Percentiles rank a stretch among this genome's conserved stretches.
Conservation (phyloP, 2,329 filamentous ascomycete genomes). For the Amauroascus verrucosus region DNA sequence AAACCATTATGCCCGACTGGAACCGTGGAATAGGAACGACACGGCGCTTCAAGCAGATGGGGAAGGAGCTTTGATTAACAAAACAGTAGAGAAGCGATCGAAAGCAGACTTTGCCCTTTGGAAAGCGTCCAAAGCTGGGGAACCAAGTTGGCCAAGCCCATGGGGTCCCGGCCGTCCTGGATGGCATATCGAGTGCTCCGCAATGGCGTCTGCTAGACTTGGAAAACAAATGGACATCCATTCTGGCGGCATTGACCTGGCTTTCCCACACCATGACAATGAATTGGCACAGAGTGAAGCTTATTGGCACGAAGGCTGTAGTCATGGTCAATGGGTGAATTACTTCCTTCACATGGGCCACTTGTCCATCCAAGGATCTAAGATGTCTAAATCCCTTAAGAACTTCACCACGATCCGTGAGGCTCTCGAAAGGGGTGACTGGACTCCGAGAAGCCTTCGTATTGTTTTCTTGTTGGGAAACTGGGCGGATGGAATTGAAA, state of each 20-base stretch:
- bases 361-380: slow-evolving; percentile 74
- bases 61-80: slow-evolving; percentile 64
- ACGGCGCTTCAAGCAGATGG: slow-evolving; percentile 76
- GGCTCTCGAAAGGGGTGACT: slow-evolving; percentile 57
- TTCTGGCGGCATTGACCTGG: slow-evolving; percentile 81
- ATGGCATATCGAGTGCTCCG: slow-evolving; percentile 96
- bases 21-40: slow-evolving; percentile 77
- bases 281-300: slow-evolving; percentile 84
- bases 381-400: slow-evolving; percentile 94
- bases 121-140: slow-evolving; percentile 85
- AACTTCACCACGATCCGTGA: slow-evolving; percentile 92
- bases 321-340: slow-evolving; percentile 68
- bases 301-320: slow-evolving; percentile 51
- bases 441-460: slow-evolving; percentile 68
- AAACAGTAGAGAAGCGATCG: slow-evolving; percentile 57
- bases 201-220: slow-evolving; percentile 85
- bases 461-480: slow-evolving; percentile 78
- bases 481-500: slow-evolving; percentile 88
- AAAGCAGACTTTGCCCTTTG: slow-evolving; percentile 82
- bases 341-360: slow-evolving; percentile 97
- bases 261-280: slow-evolving; percentile 88
- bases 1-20: slow-evolving; percentile 73
- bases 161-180: slow-evolving; percentile 85
- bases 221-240: slow-evolving; percentile 83
- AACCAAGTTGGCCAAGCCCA: slow-evolving; percentile 77